A percentile compares a stretch with the other conserved stretches of the same genome.
These are phyloP conservation scores for Nitzschia sp. DNA, from an alignment of 108 stramenopile species.

Conservation along the genomic window DNA sequence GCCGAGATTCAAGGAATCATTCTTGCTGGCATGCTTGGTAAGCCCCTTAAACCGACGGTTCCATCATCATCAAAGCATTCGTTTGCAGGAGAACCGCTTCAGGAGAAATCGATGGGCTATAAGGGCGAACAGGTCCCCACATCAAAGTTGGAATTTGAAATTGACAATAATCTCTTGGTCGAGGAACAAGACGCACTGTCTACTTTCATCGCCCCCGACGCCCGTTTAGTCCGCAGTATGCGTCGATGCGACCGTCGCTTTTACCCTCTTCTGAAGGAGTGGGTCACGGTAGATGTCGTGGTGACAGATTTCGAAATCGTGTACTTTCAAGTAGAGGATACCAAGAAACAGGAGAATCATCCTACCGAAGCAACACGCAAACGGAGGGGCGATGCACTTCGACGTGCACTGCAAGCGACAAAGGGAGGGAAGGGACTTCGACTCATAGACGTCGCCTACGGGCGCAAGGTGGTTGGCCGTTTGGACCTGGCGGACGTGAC, in stretches of 20 bases:
- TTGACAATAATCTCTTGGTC: conserved; percentile 13
- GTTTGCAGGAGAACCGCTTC: neutral
- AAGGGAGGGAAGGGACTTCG: conserved; percentile 78
- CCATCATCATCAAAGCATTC: no score
- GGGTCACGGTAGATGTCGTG: conserved; percentile 76
- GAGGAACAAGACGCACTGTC: conserved; percentile 6
- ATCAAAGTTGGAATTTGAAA: conserved; percentile 27
- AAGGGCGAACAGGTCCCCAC: no score
- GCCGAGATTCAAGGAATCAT: conserved; percentile 36
- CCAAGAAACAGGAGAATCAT: neutral
- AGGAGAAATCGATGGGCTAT: neutral
- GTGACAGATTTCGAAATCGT: conserved; percentile 80
- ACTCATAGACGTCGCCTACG: conserved; percentile 66
- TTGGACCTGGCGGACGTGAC: conserved; percentile 59
- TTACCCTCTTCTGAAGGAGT: conserved; percentile 70
- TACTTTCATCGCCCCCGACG: conserved; percentile 54
- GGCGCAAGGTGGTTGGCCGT: conserved; percentile 67
- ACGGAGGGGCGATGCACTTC: neutral
- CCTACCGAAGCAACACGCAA: no score
- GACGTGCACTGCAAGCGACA: conserved; percentile 29
- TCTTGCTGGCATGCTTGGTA: conserved; percentile 40
- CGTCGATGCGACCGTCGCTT: conserved; percentile 76
- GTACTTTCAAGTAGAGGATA: conserved; percentile 42
- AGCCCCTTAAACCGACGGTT: conserved; percentile 31
- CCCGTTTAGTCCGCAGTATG: conserved; percentile 80